Base-by-base conservation (phyloP, 306 rosid species). In the Mucuna pruriens region DNA sequence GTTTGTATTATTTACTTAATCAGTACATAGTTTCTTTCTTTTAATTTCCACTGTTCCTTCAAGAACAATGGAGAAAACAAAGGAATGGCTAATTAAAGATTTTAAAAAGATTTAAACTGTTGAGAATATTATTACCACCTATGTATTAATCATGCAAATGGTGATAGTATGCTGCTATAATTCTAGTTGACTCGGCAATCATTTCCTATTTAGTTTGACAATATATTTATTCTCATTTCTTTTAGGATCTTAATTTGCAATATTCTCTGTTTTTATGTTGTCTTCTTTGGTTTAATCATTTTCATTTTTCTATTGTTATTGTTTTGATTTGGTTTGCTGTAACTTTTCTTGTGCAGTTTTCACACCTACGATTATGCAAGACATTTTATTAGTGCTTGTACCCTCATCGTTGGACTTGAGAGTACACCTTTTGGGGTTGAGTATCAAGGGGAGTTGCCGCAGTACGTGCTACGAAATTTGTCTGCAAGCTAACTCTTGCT, bases 351-450 rank as follows among this genome's bases (percentile, higher is more conserved):
- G 67, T 55, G 55, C 90, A 94, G 98, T 78, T 94, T 94, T 86
- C 98, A 94, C 84, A 94, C 98, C 20, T 94, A 94, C 38, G 97
- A 91, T 85, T 94, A 94, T 69, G 98, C 97, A 57, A 89, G 98
- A 17, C 98, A 94, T 87, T 94, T 94, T 68, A 95, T 94, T 36
- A 94, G 98, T 83, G 95, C 97, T 55, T 91, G 97, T 75, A 94
- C 95, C 73, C 98, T 97, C 54, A 90, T 91, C 81, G 92, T 94
- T 74, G 95, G 95, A 75, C 95, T 91, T 82, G 97, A 94, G 87
- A 94, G 97, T 71, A 94, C 98, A 0, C 98, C 95, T 51, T 97
- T 91, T 77, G 97, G 98, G 62, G 98, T 94, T 85, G 98, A 90
- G 81, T 90, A 89, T 85, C 95, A 91, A 84, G 98, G 97, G 82